phyloP scores from a whole-genome alignment of 129 eudicot species.

The Centaurea solstitialis region DNA sequence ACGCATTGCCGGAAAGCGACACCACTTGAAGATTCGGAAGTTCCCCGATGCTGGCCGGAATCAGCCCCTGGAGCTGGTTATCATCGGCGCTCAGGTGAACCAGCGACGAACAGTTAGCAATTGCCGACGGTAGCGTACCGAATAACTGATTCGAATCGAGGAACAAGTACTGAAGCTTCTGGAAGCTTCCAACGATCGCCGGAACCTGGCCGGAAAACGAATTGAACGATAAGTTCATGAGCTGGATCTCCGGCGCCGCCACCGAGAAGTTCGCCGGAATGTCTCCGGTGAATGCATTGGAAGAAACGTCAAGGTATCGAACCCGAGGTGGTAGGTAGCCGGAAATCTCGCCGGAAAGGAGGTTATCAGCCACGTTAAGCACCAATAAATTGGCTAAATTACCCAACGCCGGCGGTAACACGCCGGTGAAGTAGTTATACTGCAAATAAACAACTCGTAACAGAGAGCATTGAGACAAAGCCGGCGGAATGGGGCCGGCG shows the following conservation, averaged over 20 bases:
- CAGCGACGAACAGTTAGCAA: constrained; percentile 60
- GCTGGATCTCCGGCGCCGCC: constrained; percentile 28
- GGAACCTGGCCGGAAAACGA: constrained; percentile 68
- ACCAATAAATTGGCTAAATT: constrained; percentile 55
- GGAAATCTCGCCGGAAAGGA: constrained; percentile 44
- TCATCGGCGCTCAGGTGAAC: constrained; percentile 63
- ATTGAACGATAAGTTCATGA: constrained; percentile 57
- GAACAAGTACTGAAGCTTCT: constrained; percentile 49
- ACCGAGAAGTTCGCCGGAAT: constrained; percentile 43
- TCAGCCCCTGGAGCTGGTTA: constrained; percentile 51
- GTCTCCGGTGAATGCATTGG: constrained; percentile 51
- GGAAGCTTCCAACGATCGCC: constrained; percentile 50
- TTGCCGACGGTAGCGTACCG: constrained; percentile 79
- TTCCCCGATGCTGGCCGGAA: constrained; percentile 68
- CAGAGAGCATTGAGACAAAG: constrained; percentile 47
- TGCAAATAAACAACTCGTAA: constrained; percentile 72
- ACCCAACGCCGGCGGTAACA: constrained; percentile 44
- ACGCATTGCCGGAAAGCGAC: constrained; percentile 45
- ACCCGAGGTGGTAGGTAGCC: constrained; percentile 40
- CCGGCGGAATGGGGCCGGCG: constrained; percentile 51
- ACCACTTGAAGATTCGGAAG: constrained; percentile 42
- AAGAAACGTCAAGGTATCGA: constrained; percentile 58
- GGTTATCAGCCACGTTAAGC: constrained; percentile 52
- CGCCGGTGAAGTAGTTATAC: constrained; percentile 55
- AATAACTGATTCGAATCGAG: constrained; percentile 56